Conservation (phyloP, 352 stramenopile species). For the Phytophthora syringae region DNA sequence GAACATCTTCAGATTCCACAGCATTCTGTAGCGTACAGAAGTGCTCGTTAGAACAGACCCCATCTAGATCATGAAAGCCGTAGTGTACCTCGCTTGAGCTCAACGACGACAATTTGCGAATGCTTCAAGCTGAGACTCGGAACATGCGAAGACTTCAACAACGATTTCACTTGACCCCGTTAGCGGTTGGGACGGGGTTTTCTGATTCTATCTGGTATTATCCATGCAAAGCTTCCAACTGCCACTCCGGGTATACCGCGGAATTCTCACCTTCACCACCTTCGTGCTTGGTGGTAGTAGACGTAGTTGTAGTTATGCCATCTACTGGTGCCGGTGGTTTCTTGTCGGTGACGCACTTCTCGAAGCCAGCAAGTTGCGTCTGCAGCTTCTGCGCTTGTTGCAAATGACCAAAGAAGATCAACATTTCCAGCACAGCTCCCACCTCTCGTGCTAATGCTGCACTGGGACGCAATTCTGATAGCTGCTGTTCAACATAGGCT, state of each 20-base stretch:
- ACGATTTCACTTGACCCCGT: too few relatives aligned
- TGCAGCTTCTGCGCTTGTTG: slow-evolving; percentile 54
- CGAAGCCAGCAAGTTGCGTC: slow-evolving; percentile 47
- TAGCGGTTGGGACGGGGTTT: slow-evolving; percentile 13
- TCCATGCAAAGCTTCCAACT: slow-evolving; percentile 25
- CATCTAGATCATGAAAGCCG: not conserved
- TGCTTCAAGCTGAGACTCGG: not conserved
- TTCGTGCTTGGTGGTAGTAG: not conserved
- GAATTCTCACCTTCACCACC: not conserved
- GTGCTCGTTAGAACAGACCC: not conserved
- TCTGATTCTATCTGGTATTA: slow-evolving; percentile 19
- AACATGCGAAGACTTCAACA: not conserved
- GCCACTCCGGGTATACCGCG: slow-evolving; percentile 19
- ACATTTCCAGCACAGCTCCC: slow-evolving; percentile 50
- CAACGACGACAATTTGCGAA: not conserved
- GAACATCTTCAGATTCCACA: slow-evolving; percentile 19
- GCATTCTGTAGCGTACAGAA: not conserved
- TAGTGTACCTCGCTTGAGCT: not conserved
- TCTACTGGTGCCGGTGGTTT: not conserved
- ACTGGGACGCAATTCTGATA: slow-evolving; percentile 47
- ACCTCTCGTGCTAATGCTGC: slow-evolving; percentile 44
- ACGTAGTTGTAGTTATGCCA: too few relatives aligned
- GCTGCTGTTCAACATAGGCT: slow-evolving; percentile 59
- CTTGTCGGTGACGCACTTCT: slow-evolving; percentile 33
- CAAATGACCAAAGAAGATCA: slow-evolving; percentile 59